phyloP scores from a whole-genome alignment of 2,329 filamentous ascomycete genomes.

The Aspergillus fructus region DNA sequence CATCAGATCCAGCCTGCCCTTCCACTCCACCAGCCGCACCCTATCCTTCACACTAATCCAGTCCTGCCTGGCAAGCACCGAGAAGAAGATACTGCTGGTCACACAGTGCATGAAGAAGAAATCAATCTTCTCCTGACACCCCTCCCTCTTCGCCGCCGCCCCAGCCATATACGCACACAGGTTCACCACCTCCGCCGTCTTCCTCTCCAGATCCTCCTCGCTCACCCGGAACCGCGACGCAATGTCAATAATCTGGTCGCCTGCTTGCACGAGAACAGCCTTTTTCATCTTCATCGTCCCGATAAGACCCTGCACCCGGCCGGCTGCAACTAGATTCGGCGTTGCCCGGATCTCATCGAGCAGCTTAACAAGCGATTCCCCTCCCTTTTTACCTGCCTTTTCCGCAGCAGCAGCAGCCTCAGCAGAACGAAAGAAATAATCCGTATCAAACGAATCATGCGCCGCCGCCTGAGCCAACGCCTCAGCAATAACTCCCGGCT shows the following conservation, averaged over 20 bases:
- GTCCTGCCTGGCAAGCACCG: not conserved
- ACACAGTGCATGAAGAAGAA: constrained; percentile 12
- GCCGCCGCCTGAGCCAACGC: constrained; percentile 71
- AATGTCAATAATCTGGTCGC: not conserved
- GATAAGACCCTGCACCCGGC: not conserved
- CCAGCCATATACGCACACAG: constrained; percentile 7
- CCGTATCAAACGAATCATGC: constrained; percentile 46
- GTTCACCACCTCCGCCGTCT: constrained; percentile 9
- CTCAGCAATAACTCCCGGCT: constrained; percentile 74
- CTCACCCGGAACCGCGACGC: constrained; percentile 4
- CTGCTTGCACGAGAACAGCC: not conserved
- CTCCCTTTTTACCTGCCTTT: not conserved
- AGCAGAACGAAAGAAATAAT: not conserved
- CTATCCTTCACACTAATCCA: not conserved
- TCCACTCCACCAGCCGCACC: constrained; percentile 8
- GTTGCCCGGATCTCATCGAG: not conserved
- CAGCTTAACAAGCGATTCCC: not conserved
- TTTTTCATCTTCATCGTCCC: constrained; percentile 9
- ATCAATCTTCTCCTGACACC: constrained; percentile 5
- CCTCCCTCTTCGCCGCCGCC: not conserved
- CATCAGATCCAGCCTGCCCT: constrained; percentile 8
- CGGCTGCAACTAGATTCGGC: not conserved
- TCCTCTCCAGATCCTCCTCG: constrained; percentile 1
- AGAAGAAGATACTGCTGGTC: constrained; percentile 7
- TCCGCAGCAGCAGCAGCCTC: not conserved